Percentiles rank a stretch among this genome's conserved stretches.
These are phyloP conservation scores for Cymbidium sinense DNA, from an alignment of 106 monocot genomes.

Conservation along the genomic window DNA sequence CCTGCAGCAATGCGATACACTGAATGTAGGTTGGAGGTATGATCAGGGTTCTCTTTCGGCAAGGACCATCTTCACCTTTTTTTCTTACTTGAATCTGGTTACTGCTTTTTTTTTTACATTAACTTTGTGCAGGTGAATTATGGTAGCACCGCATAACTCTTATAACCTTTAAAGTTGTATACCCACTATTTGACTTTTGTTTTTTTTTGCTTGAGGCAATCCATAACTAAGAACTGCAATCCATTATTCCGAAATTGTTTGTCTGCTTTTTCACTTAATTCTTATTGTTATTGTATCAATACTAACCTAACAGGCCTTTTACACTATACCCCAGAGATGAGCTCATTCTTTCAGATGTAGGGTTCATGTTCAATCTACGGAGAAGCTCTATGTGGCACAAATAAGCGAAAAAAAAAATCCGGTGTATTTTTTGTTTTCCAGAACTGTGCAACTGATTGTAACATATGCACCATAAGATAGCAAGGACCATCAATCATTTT, in stretches of 20 bases:
- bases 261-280: background rate
- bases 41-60: conserved; percentile 12
- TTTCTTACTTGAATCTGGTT: background rate
- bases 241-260: background rate
- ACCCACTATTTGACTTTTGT: background rate
- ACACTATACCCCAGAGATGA: background rate
- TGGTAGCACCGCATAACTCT: background rate
- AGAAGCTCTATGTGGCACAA: background rate
- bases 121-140: background rate
- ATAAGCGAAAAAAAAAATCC: background rate
- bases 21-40: conserved; percentile 96
- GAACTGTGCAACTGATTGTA: background rate
- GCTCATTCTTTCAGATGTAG: background rate
- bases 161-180: background rate
- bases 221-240: background rate
- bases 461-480: no score
- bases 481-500: no score
- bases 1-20: conserved; percentile 99
- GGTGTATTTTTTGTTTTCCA: background rate
- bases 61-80: background rate
- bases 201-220: background rate
- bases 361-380: background rate
- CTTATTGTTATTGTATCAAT: background rate
- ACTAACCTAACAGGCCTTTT: background rate
- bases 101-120: background rate